Evolutionary conservation across 371 early-diverging fungal genomes (phyloP), one percentile per base, ranked within the genome.

Genomic region (Dinochytrium kinnereticum): DNA sequence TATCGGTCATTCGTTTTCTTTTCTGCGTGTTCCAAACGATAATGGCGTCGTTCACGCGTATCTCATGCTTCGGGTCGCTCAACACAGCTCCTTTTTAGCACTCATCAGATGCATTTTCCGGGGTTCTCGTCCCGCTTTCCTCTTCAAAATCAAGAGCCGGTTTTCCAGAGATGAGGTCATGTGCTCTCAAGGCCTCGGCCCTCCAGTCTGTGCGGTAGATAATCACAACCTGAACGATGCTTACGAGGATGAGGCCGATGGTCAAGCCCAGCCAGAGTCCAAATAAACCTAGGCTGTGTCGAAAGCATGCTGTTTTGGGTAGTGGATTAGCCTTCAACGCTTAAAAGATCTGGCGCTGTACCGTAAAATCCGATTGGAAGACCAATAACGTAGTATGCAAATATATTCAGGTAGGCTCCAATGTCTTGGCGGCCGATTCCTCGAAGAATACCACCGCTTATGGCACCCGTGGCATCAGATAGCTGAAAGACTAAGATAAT

Each of bases 401-500:
- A 38, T 21, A 84, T 40, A 69, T 84, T 84, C 61, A 84, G 57
- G 44, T 74, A 77, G 0, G 81, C 84, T 7, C 84, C 84, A 37
- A 80, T 50, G 10, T 81, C 73, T 37, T 79, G 84, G 1, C 78
- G 57, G 1, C 85, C 85, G 40, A 74, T 78, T 19, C 83, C 86
- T 33, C 86, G 76, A 51, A 85, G 71, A 33, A 81, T 69, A 2
- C 81, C 84, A 28, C 78, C 83, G 17, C 71, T 70, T 24, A 77
- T 68, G 7, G 78, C 81, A 2, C 80, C 79, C 2, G 81, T 26
- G 1, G 74, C 78, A 64, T 85, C 86, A 33, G 75, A 73, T 21
- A 95, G 81, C 78, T 97, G 97, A 82, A 92, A 95, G 38, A 92
- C 59, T 0, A 2, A 24, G 31, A 19, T 34, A 34, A 30, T 19